Base-by-base conservation (phyloP, 176 grass and related monocot species). In the Urochloa ruziziensis region DNA sequence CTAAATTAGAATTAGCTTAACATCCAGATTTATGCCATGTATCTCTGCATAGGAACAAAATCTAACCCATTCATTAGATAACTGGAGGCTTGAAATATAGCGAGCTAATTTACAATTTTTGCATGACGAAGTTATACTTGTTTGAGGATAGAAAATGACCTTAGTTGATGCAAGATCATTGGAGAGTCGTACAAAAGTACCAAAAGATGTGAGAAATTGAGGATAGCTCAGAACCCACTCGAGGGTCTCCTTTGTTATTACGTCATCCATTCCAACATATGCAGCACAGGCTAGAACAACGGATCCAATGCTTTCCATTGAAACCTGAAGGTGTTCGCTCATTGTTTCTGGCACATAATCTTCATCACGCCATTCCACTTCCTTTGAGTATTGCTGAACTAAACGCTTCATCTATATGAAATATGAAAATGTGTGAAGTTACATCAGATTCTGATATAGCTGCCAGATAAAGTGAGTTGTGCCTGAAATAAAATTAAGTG, bases 301-400 rank as follows among this genome's bases (percentile, higher is more conserved):
- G 5, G 43, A 18, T 48, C 74, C 86, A 57, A 70, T 79, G 21
- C 67, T 84, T 66, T 58, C 44, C 11, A 40, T 14, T 18, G 86
- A 84, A 56, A 88, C 67, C 30, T 79, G 56, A 4, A 88, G 81
- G 60, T 88, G 81, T 36, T 88, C 86, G 4, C 54, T 16, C 35
- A 88, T 53, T 56, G 86, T 88, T 68, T 81, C 66, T 17, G 81
- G 86, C 10, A 73, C 66, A 48, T 79, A 84, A 36, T 46, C 24
- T 33, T 79, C 67, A 14, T 88, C 67, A 37, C 86, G 81, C 86
- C 86, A 88, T 84, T 88, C 64, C 73, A 88, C 8, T 61, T 88
- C 86, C 11, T 88, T 63, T 4, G 4, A 11, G 37, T 79, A 79
- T n/a, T 17, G 47, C 16, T 79, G 28, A 48, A 88, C 81, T 79